phyloP scores from a whole-genome alignment of 1,284 basidiomycete species.

The Leucocoprinus gongylophorus region DNA sequence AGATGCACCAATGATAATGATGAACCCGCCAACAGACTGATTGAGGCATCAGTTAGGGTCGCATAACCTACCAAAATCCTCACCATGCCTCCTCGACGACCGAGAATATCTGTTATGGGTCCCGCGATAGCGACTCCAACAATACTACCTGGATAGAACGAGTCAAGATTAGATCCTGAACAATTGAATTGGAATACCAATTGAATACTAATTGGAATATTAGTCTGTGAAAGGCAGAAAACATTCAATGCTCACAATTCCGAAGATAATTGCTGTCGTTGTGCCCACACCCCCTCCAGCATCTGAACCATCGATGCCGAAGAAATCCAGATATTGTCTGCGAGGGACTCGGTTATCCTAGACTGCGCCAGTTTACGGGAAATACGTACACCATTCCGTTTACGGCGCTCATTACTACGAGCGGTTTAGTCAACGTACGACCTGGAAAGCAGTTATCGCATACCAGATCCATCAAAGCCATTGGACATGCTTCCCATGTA shows the following conservation, averaged over 20 bases:
- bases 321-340: slow-evolving; percentile 37
- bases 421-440: not conserved
- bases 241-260: slow-evolving; percentile 25
- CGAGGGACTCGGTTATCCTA: not conserved
- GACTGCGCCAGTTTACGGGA: not conserved
- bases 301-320: slow-evolving; percentile 32
- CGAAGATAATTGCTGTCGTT: slow-evolving; percentile 35
- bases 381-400: slow-evolving; percentile 37
- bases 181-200: not conserved
- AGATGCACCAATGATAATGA: slow-evolving; percentile 35
- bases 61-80: not conserved
- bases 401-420: slow-evolving; percentile 39
- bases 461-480: slow-evolving; percentile 39
- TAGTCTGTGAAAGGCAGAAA: not conserved
- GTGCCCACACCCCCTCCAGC: slow-evolving; percentile 39
- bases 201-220: slow-evolving; percentile 2
- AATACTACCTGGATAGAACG: slow-evolving; percentile 32
- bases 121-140: slow-evolving; percentile 36
- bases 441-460: slow-evolving; percentile 10
- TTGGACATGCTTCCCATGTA: slow-evolving; percentile 41
- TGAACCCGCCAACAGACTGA: slow-evolving; percentile 38
- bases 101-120: slow-evolving; percentile 39
- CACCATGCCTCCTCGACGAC: slow-evolving; percentile 48
- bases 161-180: not conserved
- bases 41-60: slow-evolving; percentile 2